Evolutionary conservation across 2,329 filamentous ascomycete genomes (phyloP), one percentile per base, ranked within the genome.

Genomic region (Penicillium sclerotigenum): DNA sequence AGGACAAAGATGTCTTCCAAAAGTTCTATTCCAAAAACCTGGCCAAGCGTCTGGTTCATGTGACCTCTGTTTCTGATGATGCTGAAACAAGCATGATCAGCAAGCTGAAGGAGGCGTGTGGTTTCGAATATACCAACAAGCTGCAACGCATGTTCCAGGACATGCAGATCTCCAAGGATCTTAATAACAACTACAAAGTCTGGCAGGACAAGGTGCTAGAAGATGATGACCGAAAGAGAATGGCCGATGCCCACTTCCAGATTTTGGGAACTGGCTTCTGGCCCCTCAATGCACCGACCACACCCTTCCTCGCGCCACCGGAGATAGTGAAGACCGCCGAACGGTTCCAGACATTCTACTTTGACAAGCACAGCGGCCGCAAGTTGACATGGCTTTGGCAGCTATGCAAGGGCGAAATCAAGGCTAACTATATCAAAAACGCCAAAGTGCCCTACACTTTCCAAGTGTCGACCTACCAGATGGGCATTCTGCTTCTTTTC

Each of bases 61-160:
- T 89, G 73, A 97, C 89, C 72, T 97, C 94, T 0, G 94, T 94
- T 3, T 97, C 92, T 2, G 92, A 96, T 65, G 94, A 99, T 76
- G 93, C 94, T 1, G 94, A 99, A 80, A 97, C 91, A 0, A 97
- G 91, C 78, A 99, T 99, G 94, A 99, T 99, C 75, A 92, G 90
- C 79, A 99, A 97, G 78, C 81, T 99, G 64, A 99, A 99, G 80
- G 94, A 99, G 71, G 93, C 94, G 0, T 97, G 94, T 70, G 94
- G 94, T 68, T 99, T 97, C 66, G 94, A 99, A 74, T 99, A 99
- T 77, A 99, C 94, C 65, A 99, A 97, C 81, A 97, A 97, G 79
- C 83, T 99, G 43, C 93, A 97, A 79, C 91, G 95, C 70, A 99
- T 99, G 94, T 99, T 97, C 83, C 93, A 97, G 74, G 94, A 99